Percentiles rank a stretch among this genome's conserved stretches.
These are phyloP conservation scores for Ceratobasidium sp. DNA, from an alignment of 1,284 basidiomycete genomes.

Conservation along the genomic window DNA sequence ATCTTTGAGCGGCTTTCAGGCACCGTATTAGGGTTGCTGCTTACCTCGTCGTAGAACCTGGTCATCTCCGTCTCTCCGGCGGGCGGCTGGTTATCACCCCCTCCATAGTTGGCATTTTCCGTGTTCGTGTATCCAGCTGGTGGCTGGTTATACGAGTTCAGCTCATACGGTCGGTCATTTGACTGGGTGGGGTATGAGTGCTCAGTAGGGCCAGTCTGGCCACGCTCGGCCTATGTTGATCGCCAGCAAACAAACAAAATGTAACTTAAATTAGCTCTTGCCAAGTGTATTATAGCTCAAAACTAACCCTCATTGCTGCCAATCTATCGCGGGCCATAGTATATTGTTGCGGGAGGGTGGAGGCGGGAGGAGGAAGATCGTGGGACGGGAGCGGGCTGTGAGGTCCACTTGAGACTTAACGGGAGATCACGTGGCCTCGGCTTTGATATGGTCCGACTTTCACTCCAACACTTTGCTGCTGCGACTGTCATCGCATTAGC, in stretches of 20 bases:
- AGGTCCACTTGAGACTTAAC: constrained; percentile 15
- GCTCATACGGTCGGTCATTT: constrained; percentile 10
- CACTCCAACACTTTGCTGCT: neutral
- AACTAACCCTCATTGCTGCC: constrained; percentile 38
- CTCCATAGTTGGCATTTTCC: neutral
- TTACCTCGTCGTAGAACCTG: constrained; percentile 39
- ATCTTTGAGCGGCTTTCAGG: neutral
- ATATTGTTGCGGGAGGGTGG: neutral
- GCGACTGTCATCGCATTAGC: constrained; percentile 3
- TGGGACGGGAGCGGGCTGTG: constrained; percentile 29
- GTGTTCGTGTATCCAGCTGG: neutral
- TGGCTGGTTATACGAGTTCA: constrained; percentile 23
- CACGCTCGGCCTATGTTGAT: constrained; percentile 35
- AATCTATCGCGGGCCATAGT: constrained; percentile 34
- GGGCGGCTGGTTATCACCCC: neutral
- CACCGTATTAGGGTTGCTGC: neutral
- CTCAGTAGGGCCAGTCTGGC: constrained; percentile 9
- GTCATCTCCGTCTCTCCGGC: constrained; percentile 40
- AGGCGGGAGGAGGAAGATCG: neutral
- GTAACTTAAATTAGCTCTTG: neutral
- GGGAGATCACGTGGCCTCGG: constrained; percentile 18
- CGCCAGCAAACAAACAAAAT: constrained; percentile 35
- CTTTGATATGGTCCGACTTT: constrained; percentile 15
- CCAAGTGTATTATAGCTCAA: neutral
- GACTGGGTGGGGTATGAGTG: constrained; percentile 18